A percentile compares a stretch with the other conserved stretches of the same genome.
Evolutionary conservation across 106 monocot genomes (phyloP).

Genomic region (Dendrobium huoshanense): DNA sequence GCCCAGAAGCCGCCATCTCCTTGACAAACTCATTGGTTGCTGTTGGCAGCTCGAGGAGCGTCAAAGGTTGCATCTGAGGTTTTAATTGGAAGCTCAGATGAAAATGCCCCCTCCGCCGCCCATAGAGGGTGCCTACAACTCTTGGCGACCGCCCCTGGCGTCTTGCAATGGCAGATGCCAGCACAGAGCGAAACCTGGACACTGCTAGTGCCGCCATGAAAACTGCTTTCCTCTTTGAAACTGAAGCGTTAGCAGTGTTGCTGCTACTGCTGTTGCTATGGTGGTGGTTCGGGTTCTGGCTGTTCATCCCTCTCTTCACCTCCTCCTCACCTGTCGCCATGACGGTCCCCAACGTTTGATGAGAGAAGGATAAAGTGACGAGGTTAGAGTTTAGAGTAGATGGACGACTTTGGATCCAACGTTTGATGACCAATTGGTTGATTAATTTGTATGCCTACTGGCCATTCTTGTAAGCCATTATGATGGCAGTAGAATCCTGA

Average conservation of each 20-base stretch:
- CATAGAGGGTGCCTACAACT: slow-evolving; percentile 52
- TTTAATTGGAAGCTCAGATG: slow-evolving; percentile 57
- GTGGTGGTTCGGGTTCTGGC: not conserved
- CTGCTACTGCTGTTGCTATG: not conserved
- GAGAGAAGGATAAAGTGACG: slow-evolving; percentile 9
- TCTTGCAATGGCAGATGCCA: slow-evolving; percentile 11
- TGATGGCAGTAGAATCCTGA: slow-evolving; percentile 1
- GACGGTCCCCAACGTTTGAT: not conserved
- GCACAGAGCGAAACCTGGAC: not conserved
- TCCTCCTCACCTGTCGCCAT: slow-evolving; percentile 16
- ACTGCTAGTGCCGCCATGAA: not conserved
- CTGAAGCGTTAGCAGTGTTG: not conserved
- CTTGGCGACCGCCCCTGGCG: slow-evolving; percentile 16
- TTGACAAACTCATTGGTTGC: slow-evolving; percentile 44
- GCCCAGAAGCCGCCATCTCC: slow-evolving; percentile 70
- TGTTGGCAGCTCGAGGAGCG: slow-evolving; percentile 60
- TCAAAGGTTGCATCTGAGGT: slow-evolving; percentile 27
- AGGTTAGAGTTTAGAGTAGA: slow-evolving; percentile 1
- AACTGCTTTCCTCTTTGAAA: slow-evolving; percentile 13
- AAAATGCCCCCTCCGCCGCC: slow-evolving; percentile 50
- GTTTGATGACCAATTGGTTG: not conserved
- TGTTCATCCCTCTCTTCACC: not conserved
- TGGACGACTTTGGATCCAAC: not conserved
- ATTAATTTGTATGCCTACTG: not conserved
- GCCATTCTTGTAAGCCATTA: not conserved